A percentile compares a stretch with the other conserved stretches of the same genome.
These are phyloP conservation scores for Sclerotinia glacialis DNA, from an alignment of 2,329 filamentous ascomycete genomes.

Conservation along the genomic window DNA sequence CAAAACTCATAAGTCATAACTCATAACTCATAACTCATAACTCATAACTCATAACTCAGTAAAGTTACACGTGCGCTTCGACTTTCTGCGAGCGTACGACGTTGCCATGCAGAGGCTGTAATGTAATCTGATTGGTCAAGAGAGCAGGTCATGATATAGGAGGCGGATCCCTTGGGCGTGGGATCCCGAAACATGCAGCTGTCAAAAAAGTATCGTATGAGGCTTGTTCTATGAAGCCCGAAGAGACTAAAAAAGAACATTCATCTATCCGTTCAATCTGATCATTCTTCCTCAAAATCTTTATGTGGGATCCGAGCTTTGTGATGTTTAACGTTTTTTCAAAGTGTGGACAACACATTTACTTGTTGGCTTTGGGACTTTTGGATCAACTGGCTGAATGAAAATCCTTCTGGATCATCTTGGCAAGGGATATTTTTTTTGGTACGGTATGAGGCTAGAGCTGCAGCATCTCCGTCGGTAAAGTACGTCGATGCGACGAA, in stretches of 20 bases:
- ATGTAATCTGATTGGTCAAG: slow-evolving; percentile 3
- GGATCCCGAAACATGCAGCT: slow-evolving; percentile 24
- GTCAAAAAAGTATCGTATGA: slow-evolving; percentile 19
- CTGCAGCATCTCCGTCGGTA: slow-evolving; percentile 22
- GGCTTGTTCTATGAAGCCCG: slow-evolving; percentile 1
- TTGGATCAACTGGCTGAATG: not conserved
- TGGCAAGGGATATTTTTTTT: not conserved
- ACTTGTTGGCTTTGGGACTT: not conserved
- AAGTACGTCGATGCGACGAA: slow-evolving; percentile 12
- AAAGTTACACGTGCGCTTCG: not conserved
- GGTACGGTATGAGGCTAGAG: not conserved
- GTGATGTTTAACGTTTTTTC: slow-evolving; percentile 1
- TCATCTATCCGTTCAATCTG: not conserved
- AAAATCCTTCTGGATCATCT: slow-evolving; percentile 13
- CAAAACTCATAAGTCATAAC: too few relatives aligned
- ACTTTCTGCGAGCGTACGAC: not conserved
- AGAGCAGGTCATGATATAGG: not conserved
- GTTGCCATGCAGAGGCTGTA: not conserved
- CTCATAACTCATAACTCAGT: not conserved
- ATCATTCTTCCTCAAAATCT: not conserved
- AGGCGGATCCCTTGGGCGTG: slow-evolving; percentile 13
- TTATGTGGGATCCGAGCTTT: not conserved
- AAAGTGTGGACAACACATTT: not conserved
- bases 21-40: too few relatives aligned
- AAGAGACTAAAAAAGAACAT: not conserved